Evolutionary conservation across 129 eudicot genomes (phyloP).

Genomic region (Saposhnikovia divaricata): DNA sequence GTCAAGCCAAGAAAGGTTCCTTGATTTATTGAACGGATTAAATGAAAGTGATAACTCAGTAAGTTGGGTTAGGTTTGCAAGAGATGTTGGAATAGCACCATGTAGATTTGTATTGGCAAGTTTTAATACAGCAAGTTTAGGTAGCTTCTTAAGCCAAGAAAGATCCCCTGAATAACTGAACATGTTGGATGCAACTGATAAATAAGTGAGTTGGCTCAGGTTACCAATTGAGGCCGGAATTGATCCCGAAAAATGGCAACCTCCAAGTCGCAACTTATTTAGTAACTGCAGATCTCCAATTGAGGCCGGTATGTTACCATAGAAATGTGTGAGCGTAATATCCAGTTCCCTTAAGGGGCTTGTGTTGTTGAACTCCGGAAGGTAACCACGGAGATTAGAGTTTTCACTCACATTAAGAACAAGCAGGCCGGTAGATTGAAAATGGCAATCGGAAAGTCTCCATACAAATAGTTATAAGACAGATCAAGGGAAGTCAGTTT

Average conservation of each 20-base stretch:
- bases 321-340: slow-evolving; percentile 5
- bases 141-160: too few species aligned
- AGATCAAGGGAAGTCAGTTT: slow-evolving; percentile 12
- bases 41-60: neutral
- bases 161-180: too few species aligned
- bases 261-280: neutral
- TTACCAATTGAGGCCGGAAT: slow-evolving; percentile 27
- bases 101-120: too few species aligned
- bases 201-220: slow-evolving; percentile 19
- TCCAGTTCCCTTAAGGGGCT: slow-evolving; percentile 9
- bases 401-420: neutral
- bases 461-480: slow-evolving; percentile 9
- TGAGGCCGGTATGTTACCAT: slow-evolving; percentile 22
- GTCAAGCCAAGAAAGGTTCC: slow-evolving; percentile 12
- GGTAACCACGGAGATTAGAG: slow-evolving; percentile 12
- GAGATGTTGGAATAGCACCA: too few species aligned
- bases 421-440: slow-evolving; percentile 18
- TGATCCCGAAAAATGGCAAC: slow-evolving; percentile 5
- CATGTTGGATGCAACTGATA: too few species aligned
- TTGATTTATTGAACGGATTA: neutral
- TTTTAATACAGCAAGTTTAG: too few species aligned
- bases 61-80: too few species aligned
- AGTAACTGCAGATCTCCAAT: slow-evolving; percentile 13
- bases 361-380: slow-evolving; percentile 20
- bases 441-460: slow-evolving; percentile 18